Evolutionary conservation across 345 rosid species (phyloP).

Genomic region (Erodium maritimum): DNA sequence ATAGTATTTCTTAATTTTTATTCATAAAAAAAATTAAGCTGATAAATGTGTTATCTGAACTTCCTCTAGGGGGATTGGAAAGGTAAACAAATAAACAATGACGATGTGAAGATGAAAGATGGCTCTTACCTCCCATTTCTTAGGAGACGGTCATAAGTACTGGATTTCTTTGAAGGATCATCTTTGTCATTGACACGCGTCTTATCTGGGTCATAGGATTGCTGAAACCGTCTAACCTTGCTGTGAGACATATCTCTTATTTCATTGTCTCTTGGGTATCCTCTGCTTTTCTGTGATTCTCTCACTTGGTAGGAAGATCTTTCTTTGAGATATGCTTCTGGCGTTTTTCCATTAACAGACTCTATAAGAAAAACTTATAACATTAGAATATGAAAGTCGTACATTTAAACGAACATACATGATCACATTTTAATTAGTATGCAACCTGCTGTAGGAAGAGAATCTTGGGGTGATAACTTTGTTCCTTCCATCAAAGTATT

Average conservation of each 20-base stretch:
- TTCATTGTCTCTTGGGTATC: conserved; percentile 20
- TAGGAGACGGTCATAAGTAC: conserved; percentile 44
- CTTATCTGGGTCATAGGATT: conserved; percentile 23
- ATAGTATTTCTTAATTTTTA: no score
- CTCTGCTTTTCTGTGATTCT: conserved; percentile 21
- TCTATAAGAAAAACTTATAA: conserved; percentile 22
- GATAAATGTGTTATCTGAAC: no score
- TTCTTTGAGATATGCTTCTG: conserved; percentile 21
- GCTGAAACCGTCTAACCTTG: conserved; percentile 20
- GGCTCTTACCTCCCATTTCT: conserved; percentile 57
- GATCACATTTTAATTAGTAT: conserved; percentile 10
- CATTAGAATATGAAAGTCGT: conserved; percentile 11
- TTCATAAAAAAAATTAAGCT: no score
- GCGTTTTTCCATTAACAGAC: conserved; percentile 20
- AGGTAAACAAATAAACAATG: neutral
- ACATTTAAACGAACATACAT: conserved; percentile 7
- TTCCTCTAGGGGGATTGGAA: neutral
- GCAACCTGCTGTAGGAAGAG: conserved; percentile 42
- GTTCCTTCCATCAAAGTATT: conserved; percentile 16
- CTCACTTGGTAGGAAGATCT: conserved; percentile 22
- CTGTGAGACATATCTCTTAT: conserved; percentile 24
- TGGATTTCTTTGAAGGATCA: conserved; percentile 20
- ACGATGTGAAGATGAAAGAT: conserved; percentile 2
- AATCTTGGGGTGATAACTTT: conserved; percentile 19
- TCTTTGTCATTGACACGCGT: conserved; percentile 20